Base-by-base conservation (phyloP, 2,329 filamentous ascomycete genomes). In the Orbilia blumenaviensis region DNA sequence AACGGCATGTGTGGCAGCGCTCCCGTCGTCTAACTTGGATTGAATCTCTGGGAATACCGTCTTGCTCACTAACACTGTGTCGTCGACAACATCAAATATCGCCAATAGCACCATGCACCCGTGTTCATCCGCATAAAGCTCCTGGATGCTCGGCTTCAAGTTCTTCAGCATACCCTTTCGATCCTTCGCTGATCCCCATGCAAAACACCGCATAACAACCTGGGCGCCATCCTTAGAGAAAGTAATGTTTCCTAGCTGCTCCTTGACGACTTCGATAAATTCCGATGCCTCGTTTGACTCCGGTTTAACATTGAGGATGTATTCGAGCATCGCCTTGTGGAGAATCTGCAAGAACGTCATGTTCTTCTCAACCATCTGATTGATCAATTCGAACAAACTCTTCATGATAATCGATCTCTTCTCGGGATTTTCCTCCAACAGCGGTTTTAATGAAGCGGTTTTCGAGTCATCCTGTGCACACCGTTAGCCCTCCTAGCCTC, bases 241-340 rank as follows among this genome's bases (percentile, higher is more conserved):
- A 5, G 94, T 94, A 85, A 99, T 88, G 83, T 98, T 93, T 71
- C 91, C 90, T 81, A 97, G 92, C 79, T 99, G 94, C 42, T 92
- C 92, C 84, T 96, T 96, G 81, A 99, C 86, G 79, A 96, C 87
- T 83, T 98, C 94, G 71, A 96, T 84, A 81, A 97, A 97, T 80
- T 96, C 93, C 32, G 86, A 91, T 44, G 92, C 90, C 82, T 98
- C 94, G 71, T 92, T 89, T 48, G 90, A 92, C 2, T 91, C 93
- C 3, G 88, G 85, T 78, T 91, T 90, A 52, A 90, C 89, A 80
- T 91, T 94, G 63, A 93, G 85, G 84, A 94, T 97, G 84, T 97
- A 99, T 82, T 99, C 94, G 74, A 97, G 86, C 94, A 99, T 97
- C 58, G 95, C 95, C 81, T 98, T 95, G 83, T 99, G 96, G 18